Base-by-base conservation (phyloP, 2,329 filamentous ascomycete genomes). In the Zarea fungicola region DNA sequence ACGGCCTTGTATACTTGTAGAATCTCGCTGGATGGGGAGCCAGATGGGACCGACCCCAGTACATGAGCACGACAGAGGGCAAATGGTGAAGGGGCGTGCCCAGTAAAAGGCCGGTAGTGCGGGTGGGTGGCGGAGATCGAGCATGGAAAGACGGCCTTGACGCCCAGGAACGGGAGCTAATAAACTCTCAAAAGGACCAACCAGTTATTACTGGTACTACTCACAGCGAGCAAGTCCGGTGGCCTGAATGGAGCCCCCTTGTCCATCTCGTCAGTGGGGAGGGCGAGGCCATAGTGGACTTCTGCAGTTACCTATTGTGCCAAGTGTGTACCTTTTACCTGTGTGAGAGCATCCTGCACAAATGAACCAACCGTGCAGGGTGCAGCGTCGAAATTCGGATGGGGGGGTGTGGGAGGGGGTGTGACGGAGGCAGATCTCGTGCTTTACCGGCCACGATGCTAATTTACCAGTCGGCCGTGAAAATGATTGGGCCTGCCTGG, bases 61-160 rank as follows among this genome's bases (percentile, higher is more conserved):
- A 21, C 40, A 49, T 34, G 41, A 44, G 41, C 41, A 41, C 48
- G 48, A 50, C 48, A 43, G 41, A 50, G 42, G 48, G 48, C 48
- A 50, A 42, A 50, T 50, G 42, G 35, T 35, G 48, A 45, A 45
- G 48, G 48, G 48, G 48, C 48, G 48, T 50, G 48, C 37, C 42
- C 42, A 45, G 37, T 42, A 70, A 68, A 68, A 65, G 59, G 64
- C 69, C 72, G 72, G 74, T 69, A 76, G 65, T 74, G 70, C 69
- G 60, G 65, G 61, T 66, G 66, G 64, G 68, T 45, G 48, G 48
- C 48, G 48, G 48, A 50, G 48, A 50, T 50, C 48, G 48, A 41
- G 48, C 35, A 45, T 50, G 48, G 48, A 40, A 59, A 61, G 60
- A 58, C 57, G 59, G 63, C 59, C 63, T 63, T 63, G 60, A 64